phyloP scores from a whole-genome alignment of 2,329 filamentous ascomycete genomes.

The Aureobasidium sp. region DNA sequence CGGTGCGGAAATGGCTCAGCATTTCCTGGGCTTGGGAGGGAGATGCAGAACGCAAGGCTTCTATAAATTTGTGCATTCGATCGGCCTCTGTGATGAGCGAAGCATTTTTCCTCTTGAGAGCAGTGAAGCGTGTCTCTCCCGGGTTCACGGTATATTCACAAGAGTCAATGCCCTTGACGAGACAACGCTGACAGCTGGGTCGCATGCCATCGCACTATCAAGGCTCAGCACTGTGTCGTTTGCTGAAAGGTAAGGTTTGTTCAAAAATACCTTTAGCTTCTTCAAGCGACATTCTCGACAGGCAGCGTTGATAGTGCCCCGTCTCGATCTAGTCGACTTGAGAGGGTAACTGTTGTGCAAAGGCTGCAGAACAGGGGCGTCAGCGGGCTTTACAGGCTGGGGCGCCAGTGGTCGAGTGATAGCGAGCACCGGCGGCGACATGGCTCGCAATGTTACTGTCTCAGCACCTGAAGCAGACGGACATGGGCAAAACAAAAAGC shows the following conservation, averaged over 20 bases:
- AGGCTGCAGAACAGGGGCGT: not conserved
- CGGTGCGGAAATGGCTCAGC: not conserved
- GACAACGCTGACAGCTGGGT: constrained; percentile 2
- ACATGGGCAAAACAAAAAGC: not conserved
- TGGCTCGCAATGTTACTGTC: not conserved
- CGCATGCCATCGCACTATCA: constrained; percentile 8
- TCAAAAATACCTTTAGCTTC: not conserved
- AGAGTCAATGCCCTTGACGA: not conserved
- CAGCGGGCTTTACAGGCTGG: not conserved
- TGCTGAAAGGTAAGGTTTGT: no score
- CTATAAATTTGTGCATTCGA: not conserved
- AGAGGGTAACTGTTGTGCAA: not conserved
- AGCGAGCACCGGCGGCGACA: not conserved
- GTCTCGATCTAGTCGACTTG: constrained; percentile 1
- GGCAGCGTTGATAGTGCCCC: constrained; percentile 5
- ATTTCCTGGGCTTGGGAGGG: not conserved
- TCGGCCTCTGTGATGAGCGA: constrained; percentile 1
- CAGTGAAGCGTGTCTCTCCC: constrained; percentile 12
- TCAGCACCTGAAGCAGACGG: not conserved
- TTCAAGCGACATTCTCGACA: constrained; percentile 8
- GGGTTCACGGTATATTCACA: constrained; percentile 7
- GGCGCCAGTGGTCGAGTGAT: not conserved
- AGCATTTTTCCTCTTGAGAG: constrained; percentile 12
- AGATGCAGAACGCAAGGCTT: not conserved
- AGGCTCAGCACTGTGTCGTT: not conserved